phyloP scores from a whole-genome alignment of 345 rosid species.

The Corchorus capsularis region DNA sequence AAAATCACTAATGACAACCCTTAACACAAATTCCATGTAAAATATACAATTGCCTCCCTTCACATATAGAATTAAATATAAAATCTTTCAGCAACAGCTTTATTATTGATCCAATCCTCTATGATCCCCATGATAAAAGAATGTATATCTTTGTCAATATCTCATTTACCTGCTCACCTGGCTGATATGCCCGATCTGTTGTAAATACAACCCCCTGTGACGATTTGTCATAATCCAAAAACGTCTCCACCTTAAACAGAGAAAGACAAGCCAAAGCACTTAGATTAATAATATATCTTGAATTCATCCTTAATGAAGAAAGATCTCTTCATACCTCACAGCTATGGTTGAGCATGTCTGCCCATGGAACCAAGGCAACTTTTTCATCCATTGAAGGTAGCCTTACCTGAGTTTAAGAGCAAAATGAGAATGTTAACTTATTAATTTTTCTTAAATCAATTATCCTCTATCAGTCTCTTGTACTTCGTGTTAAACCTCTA shows the following conservation, averaged over 20 bases:
- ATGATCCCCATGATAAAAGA: slow-evolving; percentile 12
- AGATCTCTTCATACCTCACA: slow-evolving; percentile 63
- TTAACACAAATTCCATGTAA: too few species aligned
- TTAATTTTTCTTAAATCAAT: not conserved
- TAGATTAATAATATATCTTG: slow-evolving; percentile 17
- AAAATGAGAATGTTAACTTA: not conserved
- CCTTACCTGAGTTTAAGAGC: slow-evolving; percentile 58
- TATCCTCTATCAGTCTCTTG: not conserved
- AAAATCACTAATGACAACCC: too few species aligned
- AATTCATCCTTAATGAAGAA: not conserved
- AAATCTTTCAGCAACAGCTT: not conserved
- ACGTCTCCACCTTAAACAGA: slow-evolving; percentile 73
- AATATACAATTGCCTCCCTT: too few species aligned
- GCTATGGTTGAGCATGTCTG: slow-evolving; percentile 96
- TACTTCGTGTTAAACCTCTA: not conserved
- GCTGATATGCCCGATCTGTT: slow-evolving; percentile 81
- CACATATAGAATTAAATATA: not conserved
- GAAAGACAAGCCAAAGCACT: slow-evolving; percentile 21
- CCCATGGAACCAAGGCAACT: slow-evolving; percentile 99
- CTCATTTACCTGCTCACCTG: slow-evolving; percentile 93
- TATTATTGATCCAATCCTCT: not conserved
- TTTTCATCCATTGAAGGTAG: slow-evolving; percentile 90
- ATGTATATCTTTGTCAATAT: slow-evolving; percentile 4
- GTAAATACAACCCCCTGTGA: slow-evolving; percentile 84
- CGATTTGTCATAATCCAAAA: slow-evolving; percentile 89